These are phyloP conservation scores for Kalmanozyma brasiliensis DNA, from an alignment of 1,284 basidiomycete genomes.

Conservation along the genomic window DNA sequence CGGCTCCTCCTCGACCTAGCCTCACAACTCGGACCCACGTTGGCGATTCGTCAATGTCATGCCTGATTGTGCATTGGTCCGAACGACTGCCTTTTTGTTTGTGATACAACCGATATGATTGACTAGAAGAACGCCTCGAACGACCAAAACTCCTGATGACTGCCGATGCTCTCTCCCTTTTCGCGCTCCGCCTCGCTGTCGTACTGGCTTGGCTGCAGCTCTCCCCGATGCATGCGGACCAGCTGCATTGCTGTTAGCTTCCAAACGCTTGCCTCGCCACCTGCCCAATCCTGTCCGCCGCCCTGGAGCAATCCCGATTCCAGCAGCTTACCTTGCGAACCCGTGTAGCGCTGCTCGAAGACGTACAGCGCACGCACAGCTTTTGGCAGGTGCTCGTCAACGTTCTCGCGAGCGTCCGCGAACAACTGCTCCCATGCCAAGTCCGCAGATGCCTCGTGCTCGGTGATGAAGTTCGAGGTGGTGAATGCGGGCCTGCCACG, in stretches of 20 bases:
- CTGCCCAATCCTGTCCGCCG: not conserved
- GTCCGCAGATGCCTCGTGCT: not conserved
- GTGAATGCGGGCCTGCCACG: conserved; percentile 27
- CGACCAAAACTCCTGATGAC: conserved; percentile 36
- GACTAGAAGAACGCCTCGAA: conserved; percentile 19
- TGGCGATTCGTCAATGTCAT: not conserved
- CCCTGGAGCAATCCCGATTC: not conserved
- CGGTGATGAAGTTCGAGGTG: not conserved
- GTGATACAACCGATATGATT: no score
- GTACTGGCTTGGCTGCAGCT: conserved; percentile 10
- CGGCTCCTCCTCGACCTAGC: no score
- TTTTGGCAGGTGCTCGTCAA: conserved; percentile 44
- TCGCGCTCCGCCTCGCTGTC: not conserved
- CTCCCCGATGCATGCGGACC: conserved; percentile 18
- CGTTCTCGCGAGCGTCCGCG: not conserved
- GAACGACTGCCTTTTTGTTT: no score
- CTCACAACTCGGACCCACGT: no score
- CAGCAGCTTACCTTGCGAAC: not conserved
- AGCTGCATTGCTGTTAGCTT: conserved; percentile 16
- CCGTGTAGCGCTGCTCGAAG: not conserved
- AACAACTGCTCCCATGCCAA: conserved; percentile 22
- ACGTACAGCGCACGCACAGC: conserved; percentile 32
- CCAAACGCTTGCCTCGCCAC: conserved; percentile 5
- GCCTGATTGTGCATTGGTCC: no score
- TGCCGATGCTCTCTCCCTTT: conserved; percentile 6